Percentiles rank a stretch among this genome's conserved stretches.
These are phyloP conservation scores for Globisporangium cystogenes DNA, from an alignment of 352 stramenopile species.

Conservation along the genomic window DNA sequence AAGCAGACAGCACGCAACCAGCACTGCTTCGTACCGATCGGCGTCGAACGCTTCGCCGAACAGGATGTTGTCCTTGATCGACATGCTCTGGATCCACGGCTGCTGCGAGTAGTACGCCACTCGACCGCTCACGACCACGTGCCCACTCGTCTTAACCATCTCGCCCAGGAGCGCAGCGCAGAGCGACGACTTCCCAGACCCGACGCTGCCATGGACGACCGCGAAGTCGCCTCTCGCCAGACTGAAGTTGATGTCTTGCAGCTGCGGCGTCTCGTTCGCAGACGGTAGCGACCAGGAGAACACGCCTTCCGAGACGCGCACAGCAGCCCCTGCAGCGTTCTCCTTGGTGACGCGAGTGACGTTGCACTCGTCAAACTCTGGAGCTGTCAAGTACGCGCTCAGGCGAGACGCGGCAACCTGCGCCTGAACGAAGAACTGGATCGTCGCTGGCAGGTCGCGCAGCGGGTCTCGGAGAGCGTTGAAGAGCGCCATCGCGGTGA, in stretches of 20 bases:
- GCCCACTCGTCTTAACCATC: slow-evolving; percentile 61
- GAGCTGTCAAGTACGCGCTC: slow-evolving; percentile 21
- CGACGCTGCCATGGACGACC: slow-evolving; percentile 41
- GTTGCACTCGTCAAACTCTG: slow-evolving; percentile 21
- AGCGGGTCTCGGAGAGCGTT: slow-evolving; percentile 35
- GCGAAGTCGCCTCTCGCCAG: slow-evolving; percentile 46
- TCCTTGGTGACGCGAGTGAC: slow-evolving; percentile 10
- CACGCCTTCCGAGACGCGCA: background rate
- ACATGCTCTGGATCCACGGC: slow-evolving; percentile 91
- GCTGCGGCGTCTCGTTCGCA: slow-evolving; percentile 10
- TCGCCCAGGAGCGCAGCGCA: slow-evolving; percentile 60
- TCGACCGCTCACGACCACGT: slow-evolving; percentile 31
- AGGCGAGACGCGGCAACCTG: slow-evolving; percentile 30
- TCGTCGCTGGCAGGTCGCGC: slow-evolving; percentile 22
- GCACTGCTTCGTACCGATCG: slow-evolving; percentile 39
- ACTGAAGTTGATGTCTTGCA: slow-evolving; percentile 31
- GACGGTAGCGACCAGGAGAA: slow-evolving; percentile 16
- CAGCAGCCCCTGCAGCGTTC: background rate
- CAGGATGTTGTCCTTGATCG: slow-evolving; percentile 91
- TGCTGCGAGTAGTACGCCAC: slow-evolving; percentile 17
- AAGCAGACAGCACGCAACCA: slow-evolving; percentile 70
- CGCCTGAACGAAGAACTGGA: slow-evolving; percentile 39
- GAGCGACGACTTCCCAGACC: slow-evolving; percentile 52
- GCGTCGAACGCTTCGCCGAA: slow-evolving; percentile 72
- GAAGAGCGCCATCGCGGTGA: slow-evolving; percentile 48